Base-by-base conservation (phyloP, 2,329 filamentous ascomycete genomes). In the Coniochaeta sp. region DNA sequence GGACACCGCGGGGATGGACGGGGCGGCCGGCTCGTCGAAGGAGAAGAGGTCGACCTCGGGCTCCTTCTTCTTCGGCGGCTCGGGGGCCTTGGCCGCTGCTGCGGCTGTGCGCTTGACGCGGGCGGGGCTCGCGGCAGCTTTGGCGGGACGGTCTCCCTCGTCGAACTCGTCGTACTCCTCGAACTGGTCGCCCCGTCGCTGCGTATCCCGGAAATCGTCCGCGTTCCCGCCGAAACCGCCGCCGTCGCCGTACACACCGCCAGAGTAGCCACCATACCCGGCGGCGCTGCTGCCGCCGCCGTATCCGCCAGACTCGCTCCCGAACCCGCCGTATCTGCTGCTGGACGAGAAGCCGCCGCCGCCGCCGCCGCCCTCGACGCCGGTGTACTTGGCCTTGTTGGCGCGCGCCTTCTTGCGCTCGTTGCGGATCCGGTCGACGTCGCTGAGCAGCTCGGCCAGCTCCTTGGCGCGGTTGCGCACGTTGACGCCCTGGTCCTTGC, bases 131-230 rank as follows among this genome's bases (percentile, higher is more conserved):
- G 80, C 72, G 57, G 72, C 68, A 1, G 73, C 68, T 4, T 67
- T 59, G 26, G 54, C n/a, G 10, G 77, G 77, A 59, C 75, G 70
- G 36, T 80, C 75, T 44, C 82, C 91, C 68, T 96, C 95, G 60
- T 98, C 93, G 69, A 89, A 93, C 74, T 99, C 95, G 71, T 99
- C 93, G 69, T 99, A 99, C 74, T 97, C 95, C 67, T 98, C 93
- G 67, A 97, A 99, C 65, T 88, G 85, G 65, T 96, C 92, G 59
- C 81, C 79, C 61, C 87, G 78, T 67, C 79, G 80, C 61, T 84
- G 77, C 24, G 80, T 75, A 66, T 90, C 87, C 61, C 86, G 82
- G 75, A 89, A 96, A 58, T 91, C 89, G 66, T 81, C 84, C 22
- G 81, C 74, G 69, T 91, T 86, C 2, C 93, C 92, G 47, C 93